Evolutionary conservation across 2,329 filamentous ascomycete genomes (phyloP).

Genomic region (Xylariaceae sp.): DNA sequence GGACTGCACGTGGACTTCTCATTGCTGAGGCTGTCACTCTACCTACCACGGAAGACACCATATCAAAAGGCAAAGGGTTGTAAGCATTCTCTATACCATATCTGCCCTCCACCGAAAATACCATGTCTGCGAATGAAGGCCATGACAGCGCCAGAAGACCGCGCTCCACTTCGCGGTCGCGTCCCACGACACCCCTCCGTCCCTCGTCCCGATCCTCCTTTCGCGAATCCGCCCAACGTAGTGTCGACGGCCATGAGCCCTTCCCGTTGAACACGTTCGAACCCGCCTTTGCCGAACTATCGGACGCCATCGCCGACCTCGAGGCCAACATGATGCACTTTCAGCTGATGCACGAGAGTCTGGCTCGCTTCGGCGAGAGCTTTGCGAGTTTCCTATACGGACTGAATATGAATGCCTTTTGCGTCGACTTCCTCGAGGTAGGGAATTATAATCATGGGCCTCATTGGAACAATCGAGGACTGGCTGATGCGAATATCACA

Average conservation of each 20-base stretch:
- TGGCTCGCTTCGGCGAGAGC: conserved; percentile 89
- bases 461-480: neutral
- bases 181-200: conserved; percentile 86
- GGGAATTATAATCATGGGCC: neutral
- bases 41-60: neutral
- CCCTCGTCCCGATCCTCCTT: conserved; percentile 86
- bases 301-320: conserved; percentile 89
- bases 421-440: conserved; percentile 94
- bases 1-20: too few relatives aligned
- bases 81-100: neutral
- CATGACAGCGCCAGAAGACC: conserved; percentile 24
- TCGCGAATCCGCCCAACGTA: conserved; percentile 64
- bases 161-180: conserved; percentile 44
- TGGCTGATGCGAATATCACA: conserved; percentile 31
- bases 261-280: conserved; percentile 79
- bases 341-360: conserved; percentile 91
- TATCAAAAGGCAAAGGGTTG: neutral
- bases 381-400: conserved; percentile 95
- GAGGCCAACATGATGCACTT: conserved; percentile 98
- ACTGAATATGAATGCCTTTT: conserved; percentile 98
- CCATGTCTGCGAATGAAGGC: conserved; percentile 26
- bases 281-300: conserved; percentile 85
- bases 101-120: neutral
- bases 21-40: neutral
- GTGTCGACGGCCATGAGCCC: conserved; percentile 46